Evolutionary conservation across 192 early-diverging fungal species (phyloP), one percentile per base, ranked within the genome.

Genomic region (Mortierella claussenii): DNA sequence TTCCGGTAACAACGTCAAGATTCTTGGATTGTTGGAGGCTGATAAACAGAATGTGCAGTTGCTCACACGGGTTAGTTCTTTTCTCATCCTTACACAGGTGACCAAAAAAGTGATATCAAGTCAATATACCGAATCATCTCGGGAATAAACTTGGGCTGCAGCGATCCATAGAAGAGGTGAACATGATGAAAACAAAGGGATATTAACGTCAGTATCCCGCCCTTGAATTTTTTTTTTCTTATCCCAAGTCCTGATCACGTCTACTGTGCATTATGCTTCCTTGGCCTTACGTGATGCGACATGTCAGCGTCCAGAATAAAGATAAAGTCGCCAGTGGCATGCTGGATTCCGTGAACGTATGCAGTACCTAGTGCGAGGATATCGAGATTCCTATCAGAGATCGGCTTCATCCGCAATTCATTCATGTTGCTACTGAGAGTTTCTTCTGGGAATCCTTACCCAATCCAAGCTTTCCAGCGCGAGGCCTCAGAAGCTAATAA

Each of bases 241-340:
- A n/a, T n/a, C n/a, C n/a, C n/a, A n/a, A n/a, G n/a, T n/a, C n/a
- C n/a, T n/a, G n/a, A n/a, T n/a, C n/a, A n/a, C n/a, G n/a, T n/a
- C n/a, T n/a, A n/a, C n/a, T n/a, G n/a, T n/a, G n/a, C n/a, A n/a
- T n/a, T n/a, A n/a, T n/a, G n/a, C 23, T 43, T 33, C 3, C 11
- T 34, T 28, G 10, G 21, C 46, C 67, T 79, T 90, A 95, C 93
- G 69, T 99, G 97, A 79, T 99, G 97, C 26, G 96, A 97, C 90
- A 99, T 96, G 74, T 99, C 97, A 23, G 97, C 96, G 69, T 99
- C 97, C 95, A 99, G 93, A 74, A 99, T 97, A 65, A 99, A 93
- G 34, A 97, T 85, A 87, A 91, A 97, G 82, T 97, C 93, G 37
- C 97, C 97, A 20, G 95, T 96, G 13, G 95, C 94, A 78, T 91